Evolutionary conservation across 352 stramenopile species (phyloP), one percentile per base, ranked within the genome.

Genomic region (Salisapilia sapeloensis): DNA sequence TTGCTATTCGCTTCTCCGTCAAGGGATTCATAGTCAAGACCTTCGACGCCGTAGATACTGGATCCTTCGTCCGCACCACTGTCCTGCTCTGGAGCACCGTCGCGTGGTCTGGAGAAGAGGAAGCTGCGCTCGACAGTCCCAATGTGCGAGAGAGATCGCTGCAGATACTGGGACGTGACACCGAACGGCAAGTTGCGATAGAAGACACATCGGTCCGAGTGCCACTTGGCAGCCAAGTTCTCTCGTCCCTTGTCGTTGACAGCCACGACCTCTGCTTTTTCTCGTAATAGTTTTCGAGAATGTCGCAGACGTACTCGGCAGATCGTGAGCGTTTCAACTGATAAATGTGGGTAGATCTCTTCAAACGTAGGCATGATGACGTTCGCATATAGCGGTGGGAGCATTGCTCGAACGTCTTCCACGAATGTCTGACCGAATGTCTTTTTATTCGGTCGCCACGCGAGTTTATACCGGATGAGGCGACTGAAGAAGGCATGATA

Each of bases 401-500:
- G 47, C 3, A 60, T 77, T 41, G 65, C 74, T 16, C 65, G 60
- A 8, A 79, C 61, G 40, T 90, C 71, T 9, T 59, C 57, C 6
- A 90, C 43, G 42, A 90, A 90, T 8, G 71, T 90, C 21, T 81
- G 56, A 14, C 60, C 70, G 19, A 85, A 90, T 2, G 64, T 84
- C 7, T 62, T 25, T 31, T 69, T 69, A 44, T 77, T 85, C 6
- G 75, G 74, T 6, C 75, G 54, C 70, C 70, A 86, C 31, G 71
- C 71, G 31, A 90, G 60, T 43, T 90, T 90, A 56, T 90, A 76
- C 49, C 81, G 78, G 22, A 90, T 55, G 47, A 86, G 84, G 19
- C 75, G 75, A 27, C 59, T 77, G 46, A 84, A 90, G 44, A 90
- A 90, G 38, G 82, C 70, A 46, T 90, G 75, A 43, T 87, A 87